Evolutionary conservation across 108 stramenopile genomes (phyloP).

Genomic region (Skeletonema menzelii): DNA sequence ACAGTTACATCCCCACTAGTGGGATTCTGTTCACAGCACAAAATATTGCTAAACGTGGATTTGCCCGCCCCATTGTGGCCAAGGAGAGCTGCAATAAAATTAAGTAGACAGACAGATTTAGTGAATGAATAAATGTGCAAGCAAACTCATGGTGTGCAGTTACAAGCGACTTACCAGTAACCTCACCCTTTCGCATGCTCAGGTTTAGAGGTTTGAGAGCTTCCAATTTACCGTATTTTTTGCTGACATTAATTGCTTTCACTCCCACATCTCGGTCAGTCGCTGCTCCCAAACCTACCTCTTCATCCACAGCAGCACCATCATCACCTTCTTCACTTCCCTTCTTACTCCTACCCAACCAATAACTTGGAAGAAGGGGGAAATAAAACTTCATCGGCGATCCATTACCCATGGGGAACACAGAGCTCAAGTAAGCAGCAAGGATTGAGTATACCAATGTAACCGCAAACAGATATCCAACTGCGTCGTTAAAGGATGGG

Average conservation of each 20-base stretch:
- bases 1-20: conserved; percentile 63
- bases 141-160: background rate
- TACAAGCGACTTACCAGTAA: conserved; percentile 17
- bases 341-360: conserved; percentile 20
- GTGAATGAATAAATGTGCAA: background rate
- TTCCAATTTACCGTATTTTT: conserved; percentile 52
- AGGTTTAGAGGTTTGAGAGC: conserved; percentile 56
- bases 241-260: conserved; percentile 31
- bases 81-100: conserved; percentile 35
- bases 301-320: background rate
- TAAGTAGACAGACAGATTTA: background rate
- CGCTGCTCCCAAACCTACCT: background rate
- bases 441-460: conserved; percentile 45
- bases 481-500: conserved; percentile 40
- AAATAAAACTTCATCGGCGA: conserved; percentile 48
- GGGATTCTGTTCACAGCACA: conserved; percentile 72
- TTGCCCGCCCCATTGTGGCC: conserved; percentile 71
- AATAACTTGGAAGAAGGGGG: conserved; percentile 43
- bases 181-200: conserved; percentile 46
- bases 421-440: conserved; percentile 48
- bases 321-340: background rate
- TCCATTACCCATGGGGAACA: conserved; percentile 56
- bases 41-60: conserved; percentile 68
- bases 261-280: conserved; percentile 35
- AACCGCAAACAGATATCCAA: conserved; percentile 45